Conservation (phyloP, 2,329 filamentous ascomycete genomes). For the Xylariales sp. region DNA sequence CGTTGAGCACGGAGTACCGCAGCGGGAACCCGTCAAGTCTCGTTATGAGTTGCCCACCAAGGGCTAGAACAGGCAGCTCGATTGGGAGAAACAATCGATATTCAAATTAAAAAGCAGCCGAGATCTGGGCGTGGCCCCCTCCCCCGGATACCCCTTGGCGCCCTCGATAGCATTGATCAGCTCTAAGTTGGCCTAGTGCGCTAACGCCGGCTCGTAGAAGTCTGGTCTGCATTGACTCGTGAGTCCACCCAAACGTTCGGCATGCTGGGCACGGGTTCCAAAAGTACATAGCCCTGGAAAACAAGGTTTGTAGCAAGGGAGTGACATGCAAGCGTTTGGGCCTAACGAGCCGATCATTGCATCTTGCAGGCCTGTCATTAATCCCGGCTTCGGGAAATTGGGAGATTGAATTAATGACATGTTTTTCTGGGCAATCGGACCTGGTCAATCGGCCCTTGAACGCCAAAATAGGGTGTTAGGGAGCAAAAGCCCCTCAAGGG, state of each 20-base stretch:
- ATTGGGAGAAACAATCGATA: slow-evolving; percentile 6
- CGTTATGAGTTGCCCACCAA: neutral
- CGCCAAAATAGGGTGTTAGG: too few species aligned
- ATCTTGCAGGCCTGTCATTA: slow-evolving; percentile 7
- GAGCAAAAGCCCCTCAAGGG: too few species aligned
- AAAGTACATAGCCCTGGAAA: slow-evolving; percentile 1
- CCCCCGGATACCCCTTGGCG: too few species aligned
- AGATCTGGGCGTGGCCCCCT: slow-evolving; percentile 4
- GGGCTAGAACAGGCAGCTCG: slow-evolving; percentile 4
- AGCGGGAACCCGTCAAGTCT: too few species aligned
- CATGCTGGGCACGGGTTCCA: too few species aligned
- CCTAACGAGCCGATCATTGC: slow-evolving; percentile 8
- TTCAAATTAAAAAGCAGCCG: slow-evolving; percentile 4
- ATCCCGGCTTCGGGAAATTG: slow-evolving; percentile 4
- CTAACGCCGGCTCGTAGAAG: too few species aligned
- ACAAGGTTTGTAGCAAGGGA: slow-evolving; percentile 1
- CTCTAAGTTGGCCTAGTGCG: neutral
- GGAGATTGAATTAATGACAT: neutral
- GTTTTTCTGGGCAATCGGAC: neutral
- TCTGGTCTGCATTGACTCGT: slow-evolving; percentile 7
- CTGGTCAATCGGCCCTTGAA: neutral
- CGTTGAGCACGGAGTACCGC: too few species aligned
- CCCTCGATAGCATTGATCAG: neutral
- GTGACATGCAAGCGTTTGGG: neutral
- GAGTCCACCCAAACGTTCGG: neutral